A percentile compares a stretch with the other conserved stretches of the same genome.
Evolutionary conservation across 805 yeast genomes (phyloP).

Genomic region (Candida ipomoeae): DNA sequence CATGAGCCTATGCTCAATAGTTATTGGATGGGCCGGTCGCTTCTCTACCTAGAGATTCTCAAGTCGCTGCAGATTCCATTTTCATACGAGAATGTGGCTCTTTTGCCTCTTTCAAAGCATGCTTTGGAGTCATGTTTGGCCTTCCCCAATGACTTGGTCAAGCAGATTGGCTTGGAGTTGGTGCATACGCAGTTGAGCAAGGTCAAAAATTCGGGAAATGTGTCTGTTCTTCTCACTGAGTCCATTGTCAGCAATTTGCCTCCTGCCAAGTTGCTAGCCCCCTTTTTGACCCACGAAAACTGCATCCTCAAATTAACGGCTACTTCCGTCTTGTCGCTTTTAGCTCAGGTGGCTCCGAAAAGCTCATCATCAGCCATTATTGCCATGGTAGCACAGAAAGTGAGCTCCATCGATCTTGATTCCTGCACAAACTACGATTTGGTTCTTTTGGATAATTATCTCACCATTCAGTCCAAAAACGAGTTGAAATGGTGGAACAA

Average conservation of each 20-base stretch:
- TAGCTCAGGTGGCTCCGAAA: slow-evolving; percentile 16
- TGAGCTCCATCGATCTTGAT: slow-evolving; percentile 9
- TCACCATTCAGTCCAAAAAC: slow-evolving; percentile 54
- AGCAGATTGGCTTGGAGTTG: slow-evolving; percentile 62
- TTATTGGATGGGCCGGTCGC: slow-evolving; percentile 76
- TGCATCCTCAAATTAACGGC: slow-evolving; percentile 46
- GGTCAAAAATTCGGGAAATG: slow-evolving; percentile 23
- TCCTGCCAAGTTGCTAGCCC: slow-evolving; percentile 31
- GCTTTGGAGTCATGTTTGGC: slow-evolving; percentile 55
- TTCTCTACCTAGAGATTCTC: slow-evolving; percentile 58
- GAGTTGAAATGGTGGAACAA: slow-evolving; percentile 79
- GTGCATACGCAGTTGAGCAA: slow-evolving; percentile 53
- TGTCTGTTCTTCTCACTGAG: slow-evolving; percentile 15
- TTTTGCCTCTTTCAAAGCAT: slow-evolving; percentile 57
- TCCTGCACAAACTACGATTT: slow-evolving; percentile 51
- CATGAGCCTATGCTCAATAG: slow-evolving; percentile 78
- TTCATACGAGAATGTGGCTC: slow-evolving; percentile 52
- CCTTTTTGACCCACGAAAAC: slow-evolving; percentile 41
- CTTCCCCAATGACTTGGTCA: slow-evolving; percentile 45
- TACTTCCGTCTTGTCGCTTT: slow-evolving; percentile 41
- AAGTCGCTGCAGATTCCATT: slow-evolving; percentile 48
- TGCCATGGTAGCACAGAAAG: slow-evolving; percentile 5
- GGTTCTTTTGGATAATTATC: slow-evolving; percentile 52
- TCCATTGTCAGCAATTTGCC: slow-evolving; percentile 41
- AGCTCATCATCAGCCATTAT: slow-evolving; percentile 19